Percentiles rank a stretch among this genome's conserved stretches.
phyloP scores from a whole-genome alignment of 2,329 filamentous ascomycete genomes.

The Claviceps purpurea region DNA sequence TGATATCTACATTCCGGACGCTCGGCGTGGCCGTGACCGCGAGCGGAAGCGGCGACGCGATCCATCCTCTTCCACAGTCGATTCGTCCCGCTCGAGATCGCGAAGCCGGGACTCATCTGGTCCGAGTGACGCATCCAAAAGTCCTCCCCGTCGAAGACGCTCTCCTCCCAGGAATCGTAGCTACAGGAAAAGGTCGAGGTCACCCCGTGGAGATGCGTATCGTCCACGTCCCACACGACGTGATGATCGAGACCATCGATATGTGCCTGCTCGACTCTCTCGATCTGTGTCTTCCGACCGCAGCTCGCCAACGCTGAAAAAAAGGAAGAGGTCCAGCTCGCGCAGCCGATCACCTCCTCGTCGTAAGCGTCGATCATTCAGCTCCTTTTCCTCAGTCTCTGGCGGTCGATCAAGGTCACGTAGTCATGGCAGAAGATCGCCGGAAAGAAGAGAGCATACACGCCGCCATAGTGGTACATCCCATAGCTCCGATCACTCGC shows the following conservation, averaged over 20 bases:
- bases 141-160: slow-evolving; percentile 20
- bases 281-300: slow-evolving; percentile 24
- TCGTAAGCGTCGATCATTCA: slow-evolving; percentile 21
- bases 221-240: slow-evolving; percentile 12
- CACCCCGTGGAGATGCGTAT: slow-evolving; percentile 19
- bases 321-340: slow-evolving; percentile 35
- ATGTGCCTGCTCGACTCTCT: slow-evolving; percentile 13
- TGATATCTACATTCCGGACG: slow-evolving; percentile 40
- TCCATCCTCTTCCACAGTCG: slow-evolving; percentile 22
- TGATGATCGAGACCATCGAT: slow-evolving; percentile 11
- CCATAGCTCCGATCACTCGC: slow-evolving; percentile 2
- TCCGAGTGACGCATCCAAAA: slow-evolving; percentile 19
- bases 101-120: slow-evolving; percentile 19
- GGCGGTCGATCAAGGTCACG: slow-evolving; percentile 22
- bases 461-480: slow-evolving; percentile 3
- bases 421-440: slow-evolving; percentile 12
- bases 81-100: slow-evolving; percentile 20
- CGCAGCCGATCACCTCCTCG: slow-evolving; percentile 32
- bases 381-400: slow-evolving; percentile 31
- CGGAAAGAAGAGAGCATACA: slow-evolving; percentile 2
- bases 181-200: slow-evolving; percentile 27
- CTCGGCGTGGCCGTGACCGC: slow-evolving; percentile 29
- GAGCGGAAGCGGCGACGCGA: slow-evolving; percentile 11
- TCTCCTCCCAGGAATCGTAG: slow-evolving; percentile 19
- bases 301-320: slow-evolving; percentile 33